A percentile compares a stretch with the other conserved stretches of the same genome.
phyloP scores from a whole-genome alignment of 331 rosid genomes.

The Dryas integrifolia region DNA sequence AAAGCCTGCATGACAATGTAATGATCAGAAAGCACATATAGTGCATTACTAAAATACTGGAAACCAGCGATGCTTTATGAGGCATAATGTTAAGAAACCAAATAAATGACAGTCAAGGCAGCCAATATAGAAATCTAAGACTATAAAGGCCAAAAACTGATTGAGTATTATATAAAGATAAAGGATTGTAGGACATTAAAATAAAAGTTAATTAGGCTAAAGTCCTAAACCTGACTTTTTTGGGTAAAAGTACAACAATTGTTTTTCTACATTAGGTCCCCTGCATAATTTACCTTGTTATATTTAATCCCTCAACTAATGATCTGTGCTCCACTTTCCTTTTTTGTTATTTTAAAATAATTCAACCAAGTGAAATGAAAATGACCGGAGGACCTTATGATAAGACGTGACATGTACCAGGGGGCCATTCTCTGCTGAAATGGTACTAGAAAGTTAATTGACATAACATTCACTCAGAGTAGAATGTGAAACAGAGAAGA shows the following conservation, averaged over 20 bases:
- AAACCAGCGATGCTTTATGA: not conserved
- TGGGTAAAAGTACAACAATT: not conserved
- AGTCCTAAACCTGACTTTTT: not conserved
- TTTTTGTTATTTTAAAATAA: not conserved
- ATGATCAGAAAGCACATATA: slow-evolving; percentile 22
- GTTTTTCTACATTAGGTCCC: not conserved
- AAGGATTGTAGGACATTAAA: not conserved
- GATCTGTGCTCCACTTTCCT: not conserved
- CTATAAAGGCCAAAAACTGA: not conserved
- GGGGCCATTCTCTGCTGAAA: slow-evolving; percentile 2
- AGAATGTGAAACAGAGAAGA: slow-evolving; percentile 1
- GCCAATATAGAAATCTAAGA: slow-evolving; percentile 9
- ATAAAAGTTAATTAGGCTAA: not conserved
- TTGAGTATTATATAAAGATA: not conserved
- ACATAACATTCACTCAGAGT: not conserved
- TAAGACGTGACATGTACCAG: not conserved
- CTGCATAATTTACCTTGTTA: not conserved
- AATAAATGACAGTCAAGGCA: not conserved
- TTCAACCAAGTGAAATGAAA: not conserved
- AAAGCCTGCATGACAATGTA: slow-evolving; percentile 49
- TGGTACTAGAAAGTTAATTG: not conserved
- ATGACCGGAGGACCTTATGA: not conserved
- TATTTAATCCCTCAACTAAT: not conserved
- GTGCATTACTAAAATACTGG: not conserved
- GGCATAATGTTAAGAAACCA: not conserved